Evolutionary conservation across 805 yeast species (phyloP), one percentile per base, ranked within the genome.

Genomic region (Torulaspora gathmanii): DNA sequence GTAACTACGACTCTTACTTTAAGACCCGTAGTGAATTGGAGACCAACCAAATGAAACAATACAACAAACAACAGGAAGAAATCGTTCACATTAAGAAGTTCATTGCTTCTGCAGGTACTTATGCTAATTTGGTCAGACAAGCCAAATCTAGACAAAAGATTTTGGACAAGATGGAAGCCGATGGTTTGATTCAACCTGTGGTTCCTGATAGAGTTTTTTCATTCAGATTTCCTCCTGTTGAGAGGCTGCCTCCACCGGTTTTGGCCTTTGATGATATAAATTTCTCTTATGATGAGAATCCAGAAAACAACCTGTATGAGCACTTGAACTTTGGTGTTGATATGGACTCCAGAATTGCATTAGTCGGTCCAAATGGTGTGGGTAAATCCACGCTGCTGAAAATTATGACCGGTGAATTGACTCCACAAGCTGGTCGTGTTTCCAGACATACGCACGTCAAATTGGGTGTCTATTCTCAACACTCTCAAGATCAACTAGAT

Each of bases 91-190:
- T 93, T 71, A 93, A 93, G 79, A 93, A 93, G 75, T 93, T 93
- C 69, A 93, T 93, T 73, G 99, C 99, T 30, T 86, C 96, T 58
- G 99, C 99, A 46, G 99, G 99, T 90, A 93, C 99, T 45, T 93
- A 93, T 73, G 98, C 99, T 51, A 93, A 93, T 74, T 78, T 93
- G 75, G 99, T 93, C 48, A 88, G 86, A 70, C 99, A 93, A 74
- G 99, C 99, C 55, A 93, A 93, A 73, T 93, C 99, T 27, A 87
- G 98, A 75, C 99, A 93, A 79, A 93, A 93, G 83, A 93, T 93
- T 67, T 78, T 93, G 70, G 99, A 93, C 74, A 93, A 93, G 83
- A 93, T 93, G 99, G 99, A 93, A 75, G 98, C 99, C 58, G 99
- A 93, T 68, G 99, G 99, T 65, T 77, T 86, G 62, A 86, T 93